Base-by-base conservation (phyloP, 768 basidiomycete species). In the Boletus pseudo-olivaceus region DNA sequence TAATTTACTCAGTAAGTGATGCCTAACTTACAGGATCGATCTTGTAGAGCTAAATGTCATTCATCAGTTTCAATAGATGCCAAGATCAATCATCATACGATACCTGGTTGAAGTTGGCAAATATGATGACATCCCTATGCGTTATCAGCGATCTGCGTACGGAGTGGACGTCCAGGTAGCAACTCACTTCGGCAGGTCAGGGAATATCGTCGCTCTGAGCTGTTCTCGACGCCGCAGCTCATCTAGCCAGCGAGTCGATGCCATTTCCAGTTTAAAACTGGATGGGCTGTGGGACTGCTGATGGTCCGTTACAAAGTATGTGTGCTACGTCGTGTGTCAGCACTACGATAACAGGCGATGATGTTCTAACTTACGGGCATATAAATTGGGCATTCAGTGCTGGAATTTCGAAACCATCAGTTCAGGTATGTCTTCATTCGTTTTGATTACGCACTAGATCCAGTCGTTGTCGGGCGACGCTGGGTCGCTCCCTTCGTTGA, bases 41-140 rank as follows among this genome's bases (percentile, higher is more conserved):
- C 72, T 80, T 80, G 67, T 80, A 80, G 17, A 80, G 65, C 76
- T 77, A 54, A 9, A 37, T 23, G 40, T 40, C 19, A 20, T 10
- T 14, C 26, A 17, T 63, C 45, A 64, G 57, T 45, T 49, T 54
- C 38, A 38, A 55, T 39, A 10, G 7, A 26, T 14, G 9, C 14
- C 43, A 49, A 30, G 30, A 43, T 49, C 43, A 52, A 29, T n/a
- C 35, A 27, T 52, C 61, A 35, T 49, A 45, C 42, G 20, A 20
- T 58, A 77, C 77, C 74, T 81, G 79, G 60, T 80, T 81, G 60
- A 80, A 80, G 61, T 80, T 81, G 47, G 78, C 77, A 55, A 81
- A 80, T 53, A 81, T 76, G 53, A 81, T 40, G 7, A 69, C 64
- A 45, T 78, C 72, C 49, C 76, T 78, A 48, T 2, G 3, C 23